Base-by-base conservation (phyloP, 345 rosid genomes). In the Linum lewisii region DNA sequence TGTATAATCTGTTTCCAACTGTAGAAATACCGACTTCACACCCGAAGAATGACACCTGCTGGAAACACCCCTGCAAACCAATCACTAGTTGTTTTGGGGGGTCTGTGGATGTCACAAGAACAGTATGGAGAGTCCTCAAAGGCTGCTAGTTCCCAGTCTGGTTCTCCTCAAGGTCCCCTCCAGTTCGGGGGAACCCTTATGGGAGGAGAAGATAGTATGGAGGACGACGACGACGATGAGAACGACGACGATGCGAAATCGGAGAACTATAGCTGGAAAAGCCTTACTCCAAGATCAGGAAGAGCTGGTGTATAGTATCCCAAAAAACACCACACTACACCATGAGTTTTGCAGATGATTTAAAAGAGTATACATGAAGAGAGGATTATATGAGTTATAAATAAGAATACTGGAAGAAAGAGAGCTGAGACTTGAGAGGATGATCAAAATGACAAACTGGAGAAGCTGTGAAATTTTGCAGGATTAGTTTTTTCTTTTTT, bases 11-110 rank as follows among this genome's bases (percentile, higher is more conserved):
- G 22, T 44, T 54, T 32, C 26, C 24, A 52, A 58, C 44, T 81
- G 72, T 78, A 93, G 99, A 93, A 93, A 72, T 93, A 89, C 59
- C 68, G 97, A 60, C 78, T 93, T 55, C 91, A 85, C 61, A 74
- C 84, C 0, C 68, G 83, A 67, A 89, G 81, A 72, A 34, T 66
- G 32, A 66, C 79, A 3, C 44, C 63, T n/a, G 42, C 75, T 0
- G 60, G 74, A 1, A 10, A 80, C 2, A 60, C 73, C 63, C 69
- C 75, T 5, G 79, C 80, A 63, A 86, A 76, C 63, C 77, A 77
- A 57, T 75, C 87, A 23, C 50, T 26, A 1, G 78, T 77, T 77
- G 78, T 77, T 70, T 67, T 81, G 72, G 88, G 80, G 73, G 77
- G 81, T 25, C 71, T 84, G 66, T 84, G 86, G 88, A 71, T 75